Evolutionary conservation across 305 asterid species (phyloP).

Genomic region (Ilex paraguariensis): DNA sequence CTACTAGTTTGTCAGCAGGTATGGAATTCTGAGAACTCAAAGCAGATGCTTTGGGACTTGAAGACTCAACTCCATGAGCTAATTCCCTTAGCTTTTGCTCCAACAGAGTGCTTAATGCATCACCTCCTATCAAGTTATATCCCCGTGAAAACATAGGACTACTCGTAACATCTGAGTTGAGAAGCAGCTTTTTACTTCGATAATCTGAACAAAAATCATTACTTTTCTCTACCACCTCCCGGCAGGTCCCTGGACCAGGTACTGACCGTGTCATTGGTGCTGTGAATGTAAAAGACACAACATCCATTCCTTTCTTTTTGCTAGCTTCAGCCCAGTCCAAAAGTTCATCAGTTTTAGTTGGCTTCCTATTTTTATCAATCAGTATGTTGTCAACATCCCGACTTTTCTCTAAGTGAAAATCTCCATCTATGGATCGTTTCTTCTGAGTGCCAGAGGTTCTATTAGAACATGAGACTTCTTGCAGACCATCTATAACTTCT

Average conservation of each 20-base stretch:
- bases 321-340: conserved; percentile 40
- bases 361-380: conserved; percentile 33
- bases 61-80: conserved; percentile 51
- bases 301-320: conserved; percentile 50
- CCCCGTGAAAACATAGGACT: conserved; percentile 20
- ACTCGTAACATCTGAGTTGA: conserved; percentile 29
- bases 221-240: conserved; percentile 21
- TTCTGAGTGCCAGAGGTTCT: conserved; percentile 41
- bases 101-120: conserved; percentile 65
- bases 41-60: conserved; percentile 32
- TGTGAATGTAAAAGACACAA: conserved; percentile 84
- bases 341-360: conserved; percentile 30
- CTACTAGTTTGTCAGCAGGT: conserved; percentile 17
- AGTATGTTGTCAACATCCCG: conserved; percentile 21
- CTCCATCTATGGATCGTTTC: conserved; percentile 70
- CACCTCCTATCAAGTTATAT: conserved; percentile 49
- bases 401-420: conserved; percentile 45
- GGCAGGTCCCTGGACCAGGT: conserved; percentile 20
- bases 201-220: conserved; percentile 26
- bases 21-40: conserved; percentile 13
- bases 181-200: conserved; percentile 36
- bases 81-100: conserved; percentile 79
- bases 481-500: conserved; percentile 36
- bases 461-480: conserved; percentile 36
- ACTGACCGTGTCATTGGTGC: conserved; percentile 72